Percentiles rank a stretch among this genome's conserved stretches.
Conservation (phyloP, 1,284 basidiomycete genomes). For the Tilletia setariae region DNA sequence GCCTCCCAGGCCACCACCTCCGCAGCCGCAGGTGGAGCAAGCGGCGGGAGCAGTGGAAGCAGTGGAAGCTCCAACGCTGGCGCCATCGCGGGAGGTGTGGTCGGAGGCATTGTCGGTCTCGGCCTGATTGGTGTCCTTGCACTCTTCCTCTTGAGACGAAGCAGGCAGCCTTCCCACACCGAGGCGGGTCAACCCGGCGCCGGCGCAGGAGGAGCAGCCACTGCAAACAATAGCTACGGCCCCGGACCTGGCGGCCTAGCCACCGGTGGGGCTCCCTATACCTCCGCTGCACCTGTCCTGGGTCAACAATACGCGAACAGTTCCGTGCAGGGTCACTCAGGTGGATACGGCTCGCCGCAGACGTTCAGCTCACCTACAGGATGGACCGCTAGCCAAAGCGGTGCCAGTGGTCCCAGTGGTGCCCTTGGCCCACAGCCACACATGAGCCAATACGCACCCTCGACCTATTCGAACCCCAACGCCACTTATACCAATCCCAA, state of each 20-base stretch:
- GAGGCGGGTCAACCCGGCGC: not conserved
- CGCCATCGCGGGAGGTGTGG: slow-evolving; percentile 37
- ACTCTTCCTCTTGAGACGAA: slow-evolving; percentile 26
- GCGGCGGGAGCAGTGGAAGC: not conserved
- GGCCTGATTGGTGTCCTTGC: slow-evolving; percentile 23
- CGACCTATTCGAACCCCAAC: not conserved
- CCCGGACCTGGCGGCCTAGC: not conserved
- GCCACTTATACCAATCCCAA: not conserved
- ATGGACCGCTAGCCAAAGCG: too few species aligned
- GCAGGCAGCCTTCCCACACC: slow-evolving; percentile 27
- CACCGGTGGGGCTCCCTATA: too few species aligned
- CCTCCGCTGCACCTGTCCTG: too few species aligned
- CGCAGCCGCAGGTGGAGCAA: not conserved
- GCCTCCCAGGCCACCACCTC: not conserved
- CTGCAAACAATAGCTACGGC: not conserved
- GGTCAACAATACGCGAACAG: too few species aligned
- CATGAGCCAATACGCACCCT: not conserved
- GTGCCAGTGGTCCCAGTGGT: too few species aligned
- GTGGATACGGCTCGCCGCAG: too few species aligned
- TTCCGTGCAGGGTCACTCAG: too few species aligned
- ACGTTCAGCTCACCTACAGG: too few species aligned
- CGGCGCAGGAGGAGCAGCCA: not conserved
- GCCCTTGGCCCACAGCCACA: not conserved
- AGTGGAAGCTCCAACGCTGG: slow-evolving; percentile 22
- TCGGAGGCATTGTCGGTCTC: slow-evolving; percentile 30